Evolutionary conservation across 2,329 filamentous ascomycete genomes (phyloP), one percentile per base, ranked within the genome.

Genomic region (Phyllosticta citriasiana): DNA sequence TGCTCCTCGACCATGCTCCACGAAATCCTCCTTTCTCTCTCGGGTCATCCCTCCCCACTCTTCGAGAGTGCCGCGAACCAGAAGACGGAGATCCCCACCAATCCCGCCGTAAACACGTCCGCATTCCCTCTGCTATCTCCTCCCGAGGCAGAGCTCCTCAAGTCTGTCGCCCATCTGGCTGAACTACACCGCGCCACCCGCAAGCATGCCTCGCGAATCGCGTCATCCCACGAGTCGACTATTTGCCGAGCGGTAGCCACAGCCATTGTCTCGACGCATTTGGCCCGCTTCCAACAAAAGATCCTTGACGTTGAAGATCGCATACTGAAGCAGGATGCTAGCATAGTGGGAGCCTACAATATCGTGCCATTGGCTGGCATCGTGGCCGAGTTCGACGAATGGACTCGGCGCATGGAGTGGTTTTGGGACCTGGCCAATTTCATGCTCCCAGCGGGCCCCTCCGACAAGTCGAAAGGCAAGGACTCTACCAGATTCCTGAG

Each of bases 21-120:
- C 84, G 94, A 99, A 81, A 91, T 99, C 78, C 86, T 97, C 76
- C 87, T 99, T 76, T 93, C 92, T 74, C 86, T 97, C 76, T 95
- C 92, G 69, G 93, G 94, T 67, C 90, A 97, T 77, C 88, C 89
- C 65, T 97, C 93, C 66, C 88, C 91, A 67, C 84, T 97, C 71
- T 88, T 97, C 78, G 82, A 83, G 73, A 47, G 40, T 47, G 14
- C 40, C 40, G 40, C 40, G 40, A 65, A 75, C 75, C 68, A 74
- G 79, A 67, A 69, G 61, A 59, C 61, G 64, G 50, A 59, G 63
- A 67, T 27, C 54, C n/a, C 12, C 55, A 30, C 26, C 55, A 19
- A 47, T 22, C 24, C 55, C 6, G 60, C 55, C 4, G 54, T 27
- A 35, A 76, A 65, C 72, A 77, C 67, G 67, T 73, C 65, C 53